Evolutionary conservation across 192 early-diverging fungal genomes (phyloP).

Genomic region (Ambispora gerdemannii): DNA sequence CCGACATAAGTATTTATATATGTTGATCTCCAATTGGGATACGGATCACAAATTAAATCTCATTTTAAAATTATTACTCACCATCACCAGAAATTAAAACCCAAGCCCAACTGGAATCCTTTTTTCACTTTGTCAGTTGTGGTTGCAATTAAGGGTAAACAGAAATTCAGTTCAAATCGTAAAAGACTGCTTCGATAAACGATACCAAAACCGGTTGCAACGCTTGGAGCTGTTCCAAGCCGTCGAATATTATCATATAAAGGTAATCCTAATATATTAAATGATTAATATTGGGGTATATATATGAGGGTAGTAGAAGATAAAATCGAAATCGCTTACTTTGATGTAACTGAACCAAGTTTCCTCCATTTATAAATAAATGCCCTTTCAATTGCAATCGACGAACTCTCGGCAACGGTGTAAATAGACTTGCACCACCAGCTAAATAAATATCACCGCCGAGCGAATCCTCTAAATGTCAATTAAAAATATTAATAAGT

Average conservation of each 20-base stretch:
- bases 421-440: conserved; percentile 73
- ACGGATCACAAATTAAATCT: no score
- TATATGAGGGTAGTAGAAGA: not conserved
- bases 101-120: conserved; percentile 85
- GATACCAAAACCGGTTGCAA: conserved; percentile 78
- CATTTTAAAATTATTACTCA: not conserved
- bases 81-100: conserved; percentile 72
- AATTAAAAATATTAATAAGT: not conserved
- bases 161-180: conserved; percentile 88
- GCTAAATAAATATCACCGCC: conserved; percentile 88
- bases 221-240: conserved; percentile 61
- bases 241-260: conserved; percentile 37
- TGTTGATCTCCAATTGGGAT: no score
- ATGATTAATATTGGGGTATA: not conserved
- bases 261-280: not conserved
- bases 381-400: conserved; percentile 72
- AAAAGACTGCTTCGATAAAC: conserved; percentile 82
- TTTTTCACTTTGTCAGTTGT: conserved; percentile 63
- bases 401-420: conserved; percentile 72
- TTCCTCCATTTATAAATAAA: conserved; percentile 86
- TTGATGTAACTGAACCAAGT: conserved; percentile 53
- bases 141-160: conserved; percentile 70
- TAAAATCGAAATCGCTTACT: conserved; percentile 31
- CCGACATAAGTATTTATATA: no score
- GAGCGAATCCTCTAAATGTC: conserved; percentile 60